These are phyloP conservation scores for Penicillium riverlandense DNA, from an alignment of 495 filamentous ascomycete genomes.

Conservation along the genomic window DNA sequence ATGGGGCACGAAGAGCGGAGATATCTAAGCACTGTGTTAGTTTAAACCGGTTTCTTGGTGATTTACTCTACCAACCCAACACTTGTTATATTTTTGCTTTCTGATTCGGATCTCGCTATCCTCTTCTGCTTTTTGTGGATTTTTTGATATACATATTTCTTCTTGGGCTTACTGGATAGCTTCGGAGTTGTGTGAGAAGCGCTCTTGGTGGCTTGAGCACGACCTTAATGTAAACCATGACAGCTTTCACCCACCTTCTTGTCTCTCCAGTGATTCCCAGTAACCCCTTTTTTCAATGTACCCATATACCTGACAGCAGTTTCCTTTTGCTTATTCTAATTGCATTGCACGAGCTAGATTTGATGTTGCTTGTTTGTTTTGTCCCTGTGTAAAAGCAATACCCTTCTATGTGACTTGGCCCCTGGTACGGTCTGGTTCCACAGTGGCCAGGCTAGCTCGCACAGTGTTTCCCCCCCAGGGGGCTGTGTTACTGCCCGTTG, in stretches of 20 bases:
- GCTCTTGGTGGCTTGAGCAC: slow-evolving; percentile 39
- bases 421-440: too few species aligned
- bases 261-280: slow-evolving; percentile 20
- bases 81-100: slow-evolving; percentile 13
- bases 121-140: slow-evolving; percentile 6
- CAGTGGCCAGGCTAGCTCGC: too few species aligned
- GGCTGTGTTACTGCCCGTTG: too few species aligned
- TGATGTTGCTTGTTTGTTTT: background rate
- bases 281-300: slow-evolving; percentile 21
- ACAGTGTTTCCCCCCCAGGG: too few species aligned
- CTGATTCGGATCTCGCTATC: slow-evolving; percentile 23
- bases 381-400: background rate
- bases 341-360: background rate
- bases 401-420: too few species aligned
- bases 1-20: background rate
- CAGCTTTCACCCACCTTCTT: slow-evolving; percentile 25
- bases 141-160: slow-evolving; percentile 25
- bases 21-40: background rate
- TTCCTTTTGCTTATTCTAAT: background rate
- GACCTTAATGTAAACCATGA: slow-evolving; percentile 44
- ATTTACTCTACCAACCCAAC: slow-evolving; percentile 14
- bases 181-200: slow-evolving; percentile 32
- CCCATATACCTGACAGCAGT: slow-evolving; percentile 7
- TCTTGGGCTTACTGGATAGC: slow-evolving; percentile 33
- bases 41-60: slow-evolving; percentile 28